phyloP scores from a whole-genome alignment of 1,284 basidiomycete species.

The Irpex sp. region DNA sequence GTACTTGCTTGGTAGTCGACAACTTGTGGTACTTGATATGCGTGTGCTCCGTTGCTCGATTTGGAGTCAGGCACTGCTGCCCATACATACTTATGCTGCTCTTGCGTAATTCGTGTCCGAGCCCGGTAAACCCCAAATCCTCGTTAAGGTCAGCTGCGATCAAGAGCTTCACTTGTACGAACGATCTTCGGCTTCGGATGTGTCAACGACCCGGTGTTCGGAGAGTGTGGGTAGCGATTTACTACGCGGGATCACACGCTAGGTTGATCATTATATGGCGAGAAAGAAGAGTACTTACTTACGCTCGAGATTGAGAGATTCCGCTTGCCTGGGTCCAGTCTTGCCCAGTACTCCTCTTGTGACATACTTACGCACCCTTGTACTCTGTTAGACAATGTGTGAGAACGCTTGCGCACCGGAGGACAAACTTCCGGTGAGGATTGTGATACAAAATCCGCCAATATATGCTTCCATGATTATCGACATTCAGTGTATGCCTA shows the following conservation, averaged over 20 bases:
- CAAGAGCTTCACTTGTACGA: not conserved
- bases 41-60: too few species aligned
- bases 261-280: not conserved
- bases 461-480: not conserved
- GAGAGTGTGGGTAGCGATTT: not conserved
- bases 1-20: too few species aligned
- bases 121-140: not conserved
- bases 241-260: not conserved
- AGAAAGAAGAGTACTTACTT: not conserved
- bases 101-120: not conserved
- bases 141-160: not conserved
- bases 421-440: not conserved
- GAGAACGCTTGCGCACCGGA: not conserved
- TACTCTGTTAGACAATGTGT: not conserved
- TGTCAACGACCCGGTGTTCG: not conserved
- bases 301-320: not conserved
- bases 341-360: not conserved
- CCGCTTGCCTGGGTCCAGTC: not conserved
- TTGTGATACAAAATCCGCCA: not conserved
- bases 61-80: too few species aligned
- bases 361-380: not conserved
- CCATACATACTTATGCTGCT: not conserved
- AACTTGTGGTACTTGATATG: too few species aligned
- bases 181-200: not conserved
- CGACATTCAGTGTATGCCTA: not conserved